Percentiles rank a stretch among this genome's conserved stretches.
phyloP scores from a whole-genome alignment of 164 flowering plant genomes.

The Chimonanthus salicifolius region DNA sequence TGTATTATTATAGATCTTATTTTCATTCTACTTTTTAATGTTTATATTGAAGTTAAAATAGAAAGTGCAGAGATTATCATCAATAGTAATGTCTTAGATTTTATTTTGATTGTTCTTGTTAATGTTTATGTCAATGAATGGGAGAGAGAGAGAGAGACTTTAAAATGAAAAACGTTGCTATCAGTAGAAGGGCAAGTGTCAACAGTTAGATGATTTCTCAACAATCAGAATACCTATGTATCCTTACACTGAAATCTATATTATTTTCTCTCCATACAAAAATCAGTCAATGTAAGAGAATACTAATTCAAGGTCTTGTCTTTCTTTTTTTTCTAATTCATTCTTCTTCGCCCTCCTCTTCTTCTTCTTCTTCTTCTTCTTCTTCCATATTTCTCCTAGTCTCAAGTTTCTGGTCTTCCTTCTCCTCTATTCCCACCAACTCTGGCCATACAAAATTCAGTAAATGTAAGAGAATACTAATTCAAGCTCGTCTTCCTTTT shows the following conservation, averaged over 20 bases:
- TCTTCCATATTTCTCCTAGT: background rate
- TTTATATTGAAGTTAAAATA: no score
- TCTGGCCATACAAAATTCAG: constrained; percentile 3
- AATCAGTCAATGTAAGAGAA: constrained; percentile 17
- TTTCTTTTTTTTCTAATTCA: background rate
- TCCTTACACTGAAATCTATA: background rate
- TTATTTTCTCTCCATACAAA: constrained; percentile 3
- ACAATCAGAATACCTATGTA: background rate
- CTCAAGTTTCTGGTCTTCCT: no score
- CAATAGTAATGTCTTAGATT: no score
- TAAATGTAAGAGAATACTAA: constrained; percentile 17
- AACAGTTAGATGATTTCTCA: background rate
- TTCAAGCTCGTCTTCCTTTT: constrained; percentile 4
- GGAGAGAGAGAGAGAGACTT: background rate
- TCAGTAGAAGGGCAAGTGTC: constrained; percentile 1
- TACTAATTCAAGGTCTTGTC: constrained; percentile 12
- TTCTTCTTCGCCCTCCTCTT: background rate
- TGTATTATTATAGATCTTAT: no score
- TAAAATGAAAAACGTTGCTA: background rate
- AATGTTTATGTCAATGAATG: no score
- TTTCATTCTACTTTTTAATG: no score
- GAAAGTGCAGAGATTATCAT: no score
- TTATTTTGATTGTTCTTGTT: no score
- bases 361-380: background rate
- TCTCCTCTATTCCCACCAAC: background rate